phyloP scores from a whole-genome alignment of 495 filamentous ascomycete species.

The Ascobolus immersus region DNA sequence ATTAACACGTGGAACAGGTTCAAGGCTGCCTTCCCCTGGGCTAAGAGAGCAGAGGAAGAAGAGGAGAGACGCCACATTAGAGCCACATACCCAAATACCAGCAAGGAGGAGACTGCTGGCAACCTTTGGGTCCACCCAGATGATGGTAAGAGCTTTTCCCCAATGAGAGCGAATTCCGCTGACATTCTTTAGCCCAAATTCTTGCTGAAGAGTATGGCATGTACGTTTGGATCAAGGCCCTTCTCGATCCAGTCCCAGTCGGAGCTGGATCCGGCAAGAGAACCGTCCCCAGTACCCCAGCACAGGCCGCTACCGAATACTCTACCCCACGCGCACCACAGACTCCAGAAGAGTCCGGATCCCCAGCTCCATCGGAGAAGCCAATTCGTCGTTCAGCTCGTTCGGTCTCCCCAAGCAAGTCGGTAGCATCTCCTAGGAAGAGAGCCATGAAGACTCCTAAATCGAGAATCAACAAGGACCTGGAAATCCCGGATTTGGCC shows the following conservation, averaged over 20 bases:
- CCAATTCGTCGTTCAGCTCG: conserved; percentile 27
- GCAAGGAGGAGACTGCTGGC: conserved; percentile 74
- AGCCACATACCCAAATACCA: conserved; percentile 40
- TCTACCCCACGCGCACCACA: too few relatives aligned
- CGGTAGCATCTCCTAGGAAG: conserved; percentile 42
- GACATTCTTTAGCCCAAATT: conserved; percentile 35
- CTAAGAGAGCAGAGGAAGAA: conserved; percentile 58
- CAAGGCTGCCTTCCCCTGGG: conserved; percentile 93
- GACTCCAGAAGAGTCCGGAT: too few relatives aligned
- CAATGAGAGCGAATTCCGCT: conserved; percentile 1
- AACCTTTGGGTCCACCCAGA: conserved; percentile 86
- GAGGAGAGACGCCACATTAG: conserved; percentile 71
- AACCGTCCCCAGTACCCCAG: too few relatives aligned
- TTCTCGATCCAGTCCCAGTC: conserved; percentile 59
- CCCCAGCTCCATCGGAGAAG: too few relatives aligned
- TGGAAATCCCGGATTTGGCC: conserved; percentile 39
- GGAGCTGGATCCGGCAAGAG: too few relatives aligned
- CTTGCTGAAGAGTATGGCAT: conserved; percentile 69
- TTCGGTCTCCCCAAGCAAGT: conserved; percentile 29
- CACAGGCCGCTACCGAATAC: too few relatives aligned
- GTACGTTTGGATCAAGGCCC: conserved; percentile 62
- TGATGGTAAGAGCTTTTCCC: conserved; percentile 30
- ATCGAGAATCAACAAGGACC: conserved; percentile 25
- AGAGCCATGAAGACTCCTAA: too few relatives aligned
- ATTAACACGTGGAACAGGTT: conserved; percentile 22